phyloP scores from a whole-genome alignment of 768 basidiomycete genomes.

The Porpolomopsis calyptriformis region DNA sequence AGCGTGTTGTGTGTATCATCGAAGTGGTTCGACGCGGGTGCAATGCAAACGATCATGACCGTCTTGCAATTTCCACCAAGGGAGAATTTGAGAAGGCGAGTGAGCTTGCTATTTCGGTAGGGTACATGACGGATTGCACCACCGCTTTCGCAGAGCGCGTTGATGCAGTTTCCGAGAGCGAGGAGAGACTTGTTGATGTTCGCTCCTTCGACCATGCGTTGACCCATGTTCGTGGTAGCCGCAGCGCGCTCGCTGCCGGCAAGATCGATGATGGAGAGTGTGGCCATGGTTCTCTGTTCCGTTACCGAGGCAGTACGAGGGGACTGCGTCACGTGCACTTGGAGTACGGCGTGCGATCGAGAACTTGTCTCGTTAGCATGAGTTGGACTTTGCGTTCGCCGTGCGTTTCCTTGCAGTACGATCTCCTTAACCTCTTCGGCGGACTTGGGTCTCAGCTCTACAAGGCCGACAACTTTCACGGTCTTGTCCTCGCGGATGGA shows the following conservation, averaged over 20 bases:
- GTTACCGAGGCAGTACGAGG: slow-evolving; percentile 78
- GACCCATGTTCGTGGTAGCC: slow-evolving; percentile 94
- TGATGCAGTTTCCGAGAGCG: slow-evolving; percentile 96
- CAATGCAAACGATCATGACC: slow-evolving; percentile 97
- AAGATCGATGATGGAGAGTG: slow-evolving; percentile 94
- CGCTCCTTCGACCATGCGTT: slow-evolving; percentile 96
- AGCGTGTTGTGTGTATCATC: slow-evolving; percentile 99
- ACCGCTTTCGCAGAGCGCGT: slow-evolving; percentile 92
- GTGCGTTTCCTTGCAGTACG: slow-evolving; percentile 78
- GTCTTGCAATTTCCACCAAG: slow-evolving; percentile 99
- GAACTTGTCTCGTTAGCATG: slow-evolving; percentile 96
- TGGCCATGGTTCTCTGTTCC: slow-evolving; percentile 76
- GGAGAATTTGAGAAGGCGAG: slow-evolving; percentile 93
- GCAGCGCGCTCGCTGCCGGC: slow-evolving; percentile 96
- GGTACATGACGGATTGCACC: slow-evolving; percentile 84
- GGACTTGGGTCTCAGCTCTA: slow-evolving; percentile 65
- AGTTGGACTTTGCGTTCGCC: slow-evolving; percentile 87
- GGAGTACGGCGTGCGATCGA: slow-evolving; percentile 93
- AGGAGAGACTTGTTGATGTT: slow-evolving; percentile 99
- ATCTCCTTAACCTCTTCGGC: slow-evolving; percentile 94
- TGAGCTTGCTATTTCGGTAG: slow-evolving; percentile 97
- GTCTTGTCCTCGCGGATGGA: slow-evolving; percentile 91
- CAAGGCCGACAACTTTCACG: slow-evolving; percentile 81
- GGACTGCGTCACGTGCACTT: slow-evolving; percentile 84
- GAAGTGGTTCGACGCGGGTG: slow-evolving; percentile 90